These are phyloP conservation scores for Voacanga thouarsii DNA, from an alignment of 257 asterid species.

Conservation along the genomic window DNA sequence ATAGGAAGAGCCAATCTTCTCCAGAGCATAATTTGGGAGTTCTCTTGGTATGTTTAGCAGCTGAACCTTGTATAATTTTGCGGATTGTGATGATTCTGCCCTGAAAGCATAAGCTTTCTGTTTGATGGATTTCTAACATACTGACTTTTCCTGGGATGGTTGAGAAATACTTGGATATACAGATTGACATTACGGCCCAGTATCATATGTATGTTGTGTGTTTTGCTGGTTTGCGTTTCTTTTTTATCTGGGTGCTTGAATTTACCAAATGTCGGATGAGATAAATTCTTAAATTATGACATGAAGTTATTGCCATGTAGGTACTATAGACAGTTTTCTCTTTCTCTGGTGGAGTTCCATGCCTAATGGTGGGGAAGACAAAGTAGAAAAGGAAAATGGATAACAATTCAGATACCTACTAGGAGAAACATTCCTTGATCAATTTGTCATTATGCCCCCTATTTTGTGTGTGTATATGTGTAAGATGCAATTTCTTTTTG, in stretches of 20 bases:
- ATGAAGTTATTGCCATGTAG: not conserved
- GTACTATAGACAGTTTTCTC: not conserved
- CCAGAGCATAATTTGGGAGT: conserved; percentile 87
- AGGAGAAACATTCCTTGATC: not conserved
- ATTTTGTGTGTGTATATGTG: not conserved
- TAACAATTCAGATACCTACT: not conserved
- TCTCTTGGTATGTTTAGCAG: conserved; percentile 55
- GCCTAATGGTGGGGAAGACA: not conserved
- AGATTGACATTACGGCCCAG: not conserved
- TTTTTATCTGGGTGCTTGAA: not conserved
- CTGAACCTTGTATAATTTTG: not conserved
- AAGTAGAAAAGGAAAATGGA: not conserved
- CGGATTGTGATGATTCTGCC: not conserved
- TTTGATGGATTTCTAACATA: not conserved
- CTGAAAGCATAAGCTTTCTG: not conserved
- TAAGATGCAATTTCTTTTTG: not conserved
- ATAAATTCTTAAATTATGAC: not conserved
- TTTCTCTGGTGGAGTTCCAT: not conserved
- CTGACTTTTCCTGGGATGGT: not conserved
- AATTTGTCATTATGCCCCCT: not conserved
- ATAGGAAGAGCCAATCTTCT: conserved; percentile 45
- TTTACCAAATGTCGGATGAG: not conserved
- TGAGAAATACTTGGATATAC: not conserved
- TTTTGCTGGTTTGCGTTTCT: not conserved
- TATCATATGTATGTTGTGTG: not conserved